Evolutionary conservation across 2,329 filamentous ascomycete species (phyloP).

Genomic region (Aspergillus sp.): DNA sequence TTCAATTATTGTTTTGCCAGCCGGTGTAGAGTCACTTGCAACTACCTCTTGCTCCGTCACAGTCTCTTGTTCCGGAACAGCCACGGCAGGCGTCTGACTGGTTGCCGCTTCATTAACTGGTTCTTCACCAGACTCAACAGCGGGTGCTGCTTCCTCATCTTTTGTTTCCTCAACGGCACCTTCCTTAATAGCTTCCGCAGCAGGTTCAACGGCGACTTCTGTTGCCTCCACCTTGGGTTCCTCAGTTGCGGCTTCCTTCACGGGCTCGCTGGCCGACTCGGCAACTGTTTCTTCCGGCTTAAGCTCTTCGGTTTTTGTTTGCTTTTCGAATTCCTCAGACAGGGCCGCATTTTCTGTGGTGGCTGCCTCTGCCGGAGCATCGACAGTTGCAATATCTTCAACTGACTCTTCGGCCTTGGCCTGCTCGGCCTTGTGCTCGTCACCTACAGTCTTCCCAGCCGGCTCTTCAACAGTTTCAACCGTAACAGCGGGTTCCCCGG

Average conservation of each 20-base stretch:
- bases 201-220: background rate
- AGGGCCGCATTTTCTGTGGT: background rate
- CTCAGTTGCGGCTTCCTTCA: slow-evolving; percentile 8
- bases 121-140: background rate
- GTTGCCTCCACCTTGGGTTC: slow-evolving; percentile 14
- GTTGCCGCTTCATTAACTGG: slow-evolving; percentile 1
- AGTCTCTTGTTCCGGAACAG: background rate
- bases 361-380: background rate
- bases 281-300: background rate
- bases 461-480: background rate
- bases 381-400: background rate
- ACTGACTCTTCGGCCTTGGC: background rate
- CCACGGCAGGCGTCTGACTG: background rate
- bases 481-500: background rate
- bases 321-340: background rate
- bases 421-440: background rate
- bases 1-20: background rate
- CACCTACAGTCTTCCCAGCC: too few relatives aligned
- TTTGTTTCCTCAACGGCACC: background rate
- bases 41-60: background rate
- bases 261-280: background rate
- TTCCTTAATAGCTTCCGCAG: background rate
- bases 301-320: background rate
- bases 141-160: background rate
- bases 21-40: background rate